Evolutionary conservation across 176 grass and related monocot species (phyloP).

Genomic region (Saccharum spontaneum): DNA sequence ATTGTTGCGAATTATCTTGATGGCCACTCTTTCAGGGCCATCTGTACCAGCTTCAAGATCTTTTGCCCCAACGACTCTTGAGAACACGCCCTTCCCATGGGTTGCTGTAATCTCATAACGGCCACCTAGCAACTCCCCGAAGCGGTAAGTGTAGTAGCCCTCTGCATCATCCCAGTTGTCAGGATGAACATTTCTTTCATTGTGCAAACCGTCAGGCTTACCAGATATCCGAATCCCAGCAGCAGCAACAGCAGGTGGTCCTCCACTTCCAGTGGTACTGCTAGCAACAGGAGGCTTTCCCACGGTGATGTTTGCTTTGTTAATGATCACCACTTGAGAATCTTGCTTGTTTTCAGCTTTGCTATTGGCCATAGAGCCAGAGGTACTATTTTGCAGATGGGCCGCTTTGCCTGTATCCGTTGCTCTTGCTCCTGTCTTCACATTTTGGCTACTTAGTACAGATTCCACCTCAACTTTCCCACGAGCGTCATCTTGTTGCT

Average conservation of each 20-base stretch:
- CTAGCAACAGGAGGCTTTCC: too few species aligned
- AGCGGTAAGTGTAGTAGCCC: constrained; percentile 67
- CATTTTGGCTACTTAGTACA: too few species aligned
- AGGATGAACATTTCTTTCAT: constrained; percentile 66
- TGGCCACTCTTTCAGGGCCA: constrained; percentile 73
- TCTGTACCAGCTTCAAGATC: constrained; percentile 77
- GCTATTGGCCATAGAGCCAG: too few species aligned
- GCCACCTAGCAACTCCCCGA: constrained; percentile 82
- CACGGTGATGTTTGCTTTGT: too few species aligned
- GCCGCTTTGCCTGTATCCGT: too few species aligned
- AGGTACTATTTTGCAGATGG: too few species aligned
- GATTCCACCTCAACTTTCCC: too few species aligned
- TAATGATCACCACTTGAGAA: too few species aligned
- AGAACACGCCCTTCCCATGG: constrained; percentile 87
- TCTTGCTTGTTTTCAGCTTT: too few species aligned
- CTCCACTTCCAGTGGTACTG: too few species aligned
- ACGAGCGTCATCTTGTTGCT: too few species aligned
- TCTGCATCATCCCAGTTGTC: constrained; percentile 97
- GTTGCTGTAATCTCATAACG: constrained; percentile 76
- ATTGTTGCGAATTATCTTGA: constrained; percentile 92
- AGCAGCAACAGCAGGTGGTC: constrained; percentile 45
- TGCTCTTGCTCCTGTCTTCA: too few species aligned
- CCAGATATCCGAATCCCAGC: constrained; percentile 49
- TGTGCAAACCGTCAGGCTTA: constrained; percentile 49
- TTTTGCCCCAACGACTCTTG: constrained; percentile 74